Evolutionary conservation across 2,329 filamentous ascomycete genomes (phyloP).

Genomic region (Penicillium sp.): DNA sequence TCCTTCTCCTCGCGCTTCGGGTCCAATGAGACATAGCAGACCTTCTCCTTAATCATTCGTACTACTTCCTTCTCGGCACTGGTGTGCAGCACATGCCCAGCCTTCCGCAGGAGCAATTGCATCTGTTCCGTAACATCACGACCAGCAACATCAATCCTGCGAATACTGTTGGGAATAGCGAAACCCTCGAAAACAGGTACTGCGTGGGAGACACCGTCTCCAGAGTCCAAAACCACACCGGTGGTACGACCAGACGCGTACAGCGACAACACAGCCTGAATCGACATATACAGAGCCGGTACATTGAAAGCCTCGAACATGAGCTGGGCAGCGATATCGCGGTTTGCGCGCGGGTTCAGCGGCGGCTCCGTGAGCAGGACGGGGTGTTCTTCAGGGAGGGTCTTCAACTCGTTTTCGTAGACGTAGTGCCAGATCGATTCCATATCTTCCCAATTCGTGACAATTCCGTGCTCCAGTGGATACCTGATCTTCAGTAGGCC

Average conservation of each 20-base stretch:
- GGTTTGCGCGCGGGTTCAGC: constrained; percentile 89
- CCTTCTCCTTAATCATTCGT: constrained; percentile 90
- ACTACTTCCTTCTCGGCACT: constrained; percentile 99
- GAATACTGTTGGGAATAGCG: constrained; percentile 91
- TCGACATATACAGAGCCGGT: constrained; percentile 90
- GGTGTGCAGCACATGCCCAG: constrained; percentile 91
- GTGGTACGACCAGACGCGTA: constrained; percentile 96
- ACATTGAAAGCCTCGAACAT: constrained; percentile 99
- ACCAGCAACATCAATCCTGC: constrained; percentile 91
- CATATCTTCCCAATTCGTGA: constrained; percentile 99
- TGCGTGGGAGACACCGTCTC: constrained; percentile 93
- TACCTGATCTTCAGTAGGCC: constrained; percentile 94
- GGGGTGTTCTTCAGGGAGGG: constrained; percentile 96
- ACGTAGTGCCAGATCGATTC: constrained; percentile 99
- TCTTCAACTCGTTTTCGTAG: constrained; percentile 93
- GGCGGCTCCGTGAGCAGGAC: constrained; percentile 95
- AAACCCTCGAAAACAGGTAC: constrained; percentile 98
- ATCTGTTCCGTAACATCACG: constrained; percentile 94
- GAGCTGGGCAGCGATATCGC: constrained; percentile 93
- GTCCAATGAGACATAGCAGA: constrained; percentile 85
- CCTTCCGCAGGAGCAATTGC: constrained; percentile 85
- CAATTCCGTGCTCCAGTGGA: constrained; percentile 93
- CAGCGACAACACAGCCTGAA: constrained; percentile 91
- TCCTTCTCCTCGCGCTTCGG: constrained; percentile 95
- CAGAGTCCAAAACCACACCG: constrained; percentile 89